These are phyloP conservation scores for Escallonia herrerae DNA, from an alignment of 129 eudicot species.

Conservation along the genomic window DNA sequence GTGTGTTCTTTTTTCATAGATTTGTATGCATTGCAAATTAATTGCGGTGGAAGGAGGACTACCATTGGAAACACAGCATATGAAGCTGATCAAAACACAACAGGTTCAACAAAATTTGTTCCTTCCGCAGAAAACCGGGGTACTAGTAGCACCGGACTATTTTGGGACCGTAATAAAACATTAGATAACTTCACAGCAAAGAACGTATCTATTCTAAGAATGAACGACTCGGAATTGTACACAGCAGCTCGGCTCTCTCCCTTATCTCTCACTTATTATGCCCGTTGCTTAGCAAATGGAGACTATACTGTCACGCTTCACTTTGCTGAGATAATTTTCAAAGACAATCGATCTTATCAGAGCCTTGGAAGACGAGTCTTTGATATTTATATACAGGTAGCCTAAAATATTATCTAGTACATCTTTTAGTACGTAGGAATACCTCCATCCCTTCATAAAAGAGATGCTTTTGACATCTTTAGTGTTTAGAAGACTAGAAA, in stretches of 20 bases:
- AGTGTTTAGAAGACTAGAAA: background rate
- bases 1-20: conserved; percentile 14
- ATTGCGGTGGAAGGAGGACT: conserved; percentile 40
- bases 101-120: conserved; percentile 31
- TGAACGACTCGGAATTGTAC: conserved; percentile 34
- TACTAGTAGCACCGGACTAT: conserved; percentile 44
- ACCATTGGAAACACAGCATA: conserved; percentile 24
- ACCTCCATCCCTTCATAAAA: background rate
- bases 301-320: conserved; percentile 56
- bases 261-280: conserved; percentile 58
- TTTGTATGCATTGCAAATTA: conserved; percentile 35
- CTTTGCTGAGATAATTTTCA: conserved; percentile 64
- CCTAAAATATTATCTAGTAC: background rate
- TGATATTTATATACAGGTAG: too few species aligned
- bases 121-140: conserved; percentile 34
- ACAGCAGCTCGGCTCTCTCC: conserved; percentile 48
- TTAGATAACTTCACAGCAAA: background rate
- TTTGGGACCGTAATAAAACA: conserved; percentile 5
- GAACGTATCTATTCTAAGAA: conserved; percentile 24
- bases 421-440: background rate
- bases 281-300: conserved; percentile 58
- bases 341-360: conserved; percentile 39
- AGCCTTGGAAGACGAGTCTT: conserved; percentile 75
- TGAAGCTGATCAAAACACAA: conserved; percentile 33
- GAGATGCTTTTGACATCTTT: background rate